These are phyloP conservation scores for Dendrobium catenatum DNA, from an alignment of 106 monocot genomes.

Conservation along the genomic window DNA sequence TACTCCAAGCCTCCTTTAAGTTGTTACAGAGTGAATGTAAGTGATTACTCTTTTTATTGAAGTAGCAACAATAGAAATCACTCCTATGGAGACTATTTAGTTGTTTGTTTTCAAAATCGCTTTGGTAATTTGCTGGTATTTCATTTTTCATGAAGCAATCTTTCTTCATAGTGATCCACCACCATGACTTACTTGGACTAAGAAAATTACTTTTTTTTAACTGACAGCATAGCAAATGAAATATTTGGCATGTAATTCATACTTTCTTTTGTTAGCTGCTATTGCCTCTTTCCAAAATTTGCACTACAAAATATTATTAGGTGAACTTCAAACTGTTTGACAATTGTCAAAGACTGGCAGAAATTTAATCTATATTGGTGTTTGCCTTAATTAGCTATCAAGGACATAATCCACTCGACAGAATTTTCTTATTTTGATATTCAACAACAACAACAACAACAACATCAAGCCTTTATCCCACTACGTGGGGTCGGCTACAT, in stretches of 20 bases:
- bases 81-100: too few relatives aligned
- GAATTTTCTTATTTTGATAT: not conserved
- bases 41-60: not conserved
- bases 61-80: not conserved
- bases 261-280: not conserved
- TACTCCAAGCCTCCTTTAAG: not conserved
- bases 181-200: too few relatives aligned
- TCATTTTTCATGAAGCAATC: not conserved
- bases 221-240: not conserved
- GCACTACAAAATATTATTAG: not conserved
- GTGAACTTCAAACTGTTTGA: not conserved
- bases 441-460: not conserved
- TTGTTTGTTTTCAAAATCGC: not conserved
- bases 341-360: too few relatives aligned
- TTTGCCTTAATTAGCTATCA: not conserved
- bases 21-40: not conserved
- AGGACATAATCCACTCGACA: not conserved
- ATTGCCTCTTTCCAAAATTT: not conserved
- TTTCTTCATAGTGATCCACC: too few relatives aligned
- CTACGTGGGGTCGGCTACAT: too few relatives aligned
- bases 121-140: not conserved
- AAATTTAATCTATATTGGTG: too few relatives aligned
- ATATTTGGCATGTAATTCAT: not conserved
- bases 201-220: too few relatives aligned
- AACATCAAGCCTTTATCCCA: too few relatives aligned